Evolutionary conservation across 106 monocot genomes (phyloP).

Genomic region (Phalaenopsis equestris): DNA sequence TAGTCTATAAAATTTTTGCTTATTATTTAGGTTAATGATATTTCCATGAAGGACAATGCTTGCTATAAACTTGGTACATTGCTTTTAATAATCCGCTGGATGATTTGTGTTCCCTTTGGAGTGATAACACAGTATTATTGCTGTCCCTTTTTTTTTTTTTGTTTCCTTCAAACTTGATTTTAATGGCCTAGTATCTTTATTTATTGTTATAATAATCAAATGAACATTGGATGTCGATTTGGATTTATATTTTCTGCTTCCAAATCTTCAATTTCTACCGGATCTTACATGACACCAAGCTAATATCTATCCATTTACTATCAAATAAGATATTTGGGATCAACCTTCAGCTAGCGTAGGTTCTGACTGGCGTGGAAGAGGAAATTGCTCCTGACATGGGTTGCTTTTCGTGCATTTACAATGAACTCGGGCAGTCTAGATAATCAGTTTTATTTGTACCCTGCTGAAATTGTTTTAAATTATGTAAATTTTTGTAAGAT

Average conservation of each 20-base stretch:
- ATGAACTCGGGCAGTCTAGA: neutral
- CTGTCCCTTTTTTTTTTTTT: neutral
- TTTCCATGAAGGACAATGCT: no score
- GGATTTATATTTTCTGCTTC: neutral
- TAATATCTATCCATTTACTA: neutral
- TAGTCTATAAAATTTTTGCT: neutral
- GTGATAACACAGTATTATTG: no score
- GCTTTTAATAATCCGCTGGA: no score
- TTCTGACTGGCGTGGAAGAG: neutral
- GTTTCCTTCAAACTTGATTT: neutral
- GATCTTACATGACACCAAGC: neutral
- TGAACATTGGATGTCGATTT: neutral
- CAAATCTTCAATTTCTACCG: neutral
- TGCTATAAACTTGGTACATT: no score
- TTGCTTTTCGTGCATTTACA: neutral
- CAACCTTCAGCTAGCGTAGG: neutral
- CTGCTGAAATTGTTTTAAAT: neutral
- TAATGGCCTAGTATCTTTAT: neutral
- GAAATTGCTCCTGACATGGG: neutral
- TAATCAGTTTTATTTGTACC: neutral
- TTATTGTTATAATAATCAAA: neutral
- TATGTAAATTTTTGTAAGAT: neutral
- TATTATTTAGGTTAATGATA: no score
- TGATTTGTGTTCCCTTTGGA: no score
- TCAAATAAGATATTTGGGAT: neutral